Conservation (phyloP, 352 stramenopile genomes). For the Pythium oligandrum region DNA sequence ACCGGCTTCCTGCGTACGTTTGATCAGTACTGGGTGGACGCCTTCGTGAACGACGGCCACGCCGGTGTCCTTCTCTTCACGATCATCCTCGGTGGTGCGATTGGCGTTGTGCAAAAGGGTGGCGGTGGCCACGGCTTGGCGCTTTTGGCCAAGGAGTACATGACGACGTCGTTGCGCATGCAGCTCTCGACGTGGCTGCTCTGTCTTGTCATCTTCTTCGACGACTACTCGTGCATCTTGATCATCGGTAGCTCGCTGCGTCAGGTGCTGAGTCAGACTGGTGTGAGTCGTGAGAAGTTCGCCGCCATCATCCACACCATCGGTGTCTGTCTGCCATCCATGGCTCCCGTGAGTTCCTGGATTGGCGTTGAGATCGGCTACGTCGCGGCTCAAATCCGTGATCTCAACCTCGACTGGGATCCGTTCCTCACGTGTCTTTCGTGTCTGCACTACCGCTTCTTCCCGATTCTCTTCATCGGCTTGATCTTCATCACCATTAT, state of each 20-base stretch:
- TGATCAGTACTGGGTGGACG: conserved; percentile 84
- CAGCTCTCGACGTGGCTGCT: conserved; percentile 81
- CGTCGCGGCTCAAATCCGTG: conserved; percentile 65
- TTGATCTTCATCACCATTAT: conserved; percentile 90
- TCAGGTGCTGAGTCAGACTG: conserved; percentile 74
- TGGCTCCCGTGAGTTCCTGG: conserved; percentile 87
- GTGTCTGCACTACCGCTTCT: conserved; percentile 83
- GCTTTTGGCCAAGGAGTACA: conserved; percentile 71
- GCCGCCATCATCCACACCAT: conserved; percentile 87
- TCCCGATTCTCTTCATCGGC: conserved; percentile 84
- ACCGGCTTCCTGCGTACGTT: conserved; percentile 78
- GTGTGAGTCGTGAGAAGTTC: conserved; percentile 87
- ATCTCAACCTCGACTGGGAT: conserved; percentile 82
- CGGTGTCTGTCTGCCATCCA: conserved; percentile 82
- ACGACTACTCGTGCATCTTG: conserved; percentile 90
- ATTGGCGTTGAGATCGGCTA: conserved; percentile 89
- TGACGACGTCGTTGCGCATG: conserved; percentile 79
- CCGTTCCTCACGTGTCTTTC: conserved; percentile 84
- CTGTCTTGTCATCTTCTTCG: conserved; percentile 89
- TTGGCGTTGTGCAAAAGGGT: conserved; percentile 87
- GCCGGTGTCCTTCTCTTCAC: conserved; percentile 87
- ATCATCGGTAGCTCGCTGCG: conserved; percentile 87
- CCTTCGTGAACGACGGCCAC: conserved; percentile 80
- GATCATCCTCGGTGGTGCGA: conserved; percentile 83
- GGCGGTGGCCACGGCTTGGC: conserved; percentile 83